These are phyloP conservation scores for Hsuehochloa calcarea DNA, from an alignment of 176 grass and related monocot species.

Conservation along the genomic window DNA sequence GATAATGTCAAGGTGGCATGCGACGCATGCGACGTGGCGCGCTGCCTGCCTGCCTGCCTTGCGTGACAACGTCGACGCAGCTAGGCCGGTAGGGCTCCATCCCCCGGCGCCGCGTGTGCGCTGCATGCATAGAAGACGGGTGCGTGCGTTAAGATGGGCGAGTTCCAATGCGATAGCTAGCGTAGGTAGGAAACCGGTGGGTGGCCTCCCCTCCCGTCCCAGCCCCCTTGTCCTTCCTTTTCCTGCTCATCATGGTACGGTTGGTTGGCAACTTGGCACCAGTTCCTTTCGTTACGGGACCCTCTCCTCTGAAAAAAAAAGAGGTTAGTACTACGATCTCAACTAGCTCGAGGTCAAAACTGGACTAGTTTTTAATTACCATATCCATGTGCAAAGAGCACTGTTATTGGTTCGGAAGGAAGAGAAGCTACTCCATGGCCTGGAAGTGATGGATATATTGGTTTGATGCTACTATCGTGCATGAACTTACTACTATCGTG, in stretches of 20 bases:
- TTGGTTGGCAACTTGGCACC: not conserved
- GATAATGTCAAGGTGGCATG: not conserved
- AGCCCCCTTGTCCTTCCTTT: constrained; percentile 23
- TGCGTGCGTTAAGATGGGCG: not conserved
- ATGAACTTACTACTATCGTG: not conserved
- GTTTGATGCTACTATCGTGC: no score
- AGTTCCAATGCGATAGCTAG: constrained; percentile 45
- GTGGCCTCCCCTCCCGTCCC: not conserved
- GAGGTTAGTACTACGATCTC: not conserved
- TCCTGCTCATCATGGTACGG: not conserved
- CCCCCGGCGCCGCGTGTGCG: not conserved
- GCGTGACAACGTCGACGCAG: not conserved
- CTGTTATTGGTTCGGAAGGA: not conserved
- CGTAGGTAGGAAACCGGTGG: constrained; percentile 27
- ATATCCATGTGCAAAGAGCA: not conserved
- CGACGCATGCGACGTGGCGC: no score
- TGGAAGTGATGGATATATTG: no score
- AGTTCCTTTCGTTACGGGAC: not conserved
- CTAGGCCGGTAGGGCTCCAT: not conserved
- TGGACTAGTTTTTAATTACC: not conserved
- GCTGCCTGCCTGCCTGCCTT: no score
- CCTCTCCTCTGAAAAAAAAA: not conserved
- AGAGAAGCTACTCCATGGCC: not conserved
- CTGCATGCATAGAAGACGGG: not conserved
- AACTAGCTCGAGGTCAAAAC: not conserved